Base-by-base conservation (phyloP, 345 rosid genomes). In the Sonneratia alba region DNA sequence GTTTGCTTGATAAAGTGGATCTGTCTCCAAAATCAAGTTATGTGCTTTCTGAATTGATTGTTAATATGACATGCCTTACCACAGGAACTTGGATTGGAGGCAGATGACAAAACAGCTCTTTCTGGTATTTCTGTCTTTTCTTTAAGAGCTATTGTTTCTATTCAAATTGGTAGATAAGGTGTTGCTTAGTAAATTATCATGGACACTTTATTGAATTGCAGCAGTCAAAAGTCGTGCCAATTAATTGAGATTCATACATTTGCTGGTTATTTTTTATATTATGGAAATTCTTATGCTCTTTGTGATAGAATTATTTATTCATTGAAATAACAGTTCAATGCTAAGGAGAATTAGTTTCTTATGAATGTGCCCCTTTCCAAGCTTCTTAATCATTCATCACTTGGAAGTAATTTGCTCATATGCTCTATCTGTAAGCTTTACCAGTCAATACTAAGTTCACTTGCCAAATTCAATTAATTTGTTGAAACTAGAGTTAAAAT, bases 31-130 rank as follows among this genome's bases (percentile, higher is more conserved):
- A 22, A 22, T 15, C 22, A 51, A 38, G 27, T 18, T 67, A 47
- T 67, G 19, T 32, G 21, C 32, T 67, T 40, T 38, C 51, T 48
- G 0, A 68, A 47, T 72, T 63, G 72, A 49, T 40, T 73, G 55
- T 70, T 59, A 67, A 76, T 75, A 71, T 72, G 38, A 67, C 37
- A 69, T 79, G 36, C 77, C 59, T n/a, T 53, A 47, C 47, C 77
- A 70, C 87, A 92, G 99, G 99, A 95, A 79, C 96, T 96, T 72
- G 99, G 99, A 47, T 80, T 96, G 85, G 99, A 96, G 82, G 86
- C 98, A 38, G 99, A 96, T 79, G 98, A 96, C 81, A 96, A 96
- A 83, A 92, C 99, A 69, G 97, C 99, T 61, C 98, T 96, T 66
- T 89, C 99, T 57, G 86, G 98, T 95, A 73, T 92, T 82, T 69